These are phyloP conservation scores for Cutaneotrichosporon cavernicola DNA, from an alignment of 1,284 basidiomycete species.

Conservation along the genomic window DNA sequence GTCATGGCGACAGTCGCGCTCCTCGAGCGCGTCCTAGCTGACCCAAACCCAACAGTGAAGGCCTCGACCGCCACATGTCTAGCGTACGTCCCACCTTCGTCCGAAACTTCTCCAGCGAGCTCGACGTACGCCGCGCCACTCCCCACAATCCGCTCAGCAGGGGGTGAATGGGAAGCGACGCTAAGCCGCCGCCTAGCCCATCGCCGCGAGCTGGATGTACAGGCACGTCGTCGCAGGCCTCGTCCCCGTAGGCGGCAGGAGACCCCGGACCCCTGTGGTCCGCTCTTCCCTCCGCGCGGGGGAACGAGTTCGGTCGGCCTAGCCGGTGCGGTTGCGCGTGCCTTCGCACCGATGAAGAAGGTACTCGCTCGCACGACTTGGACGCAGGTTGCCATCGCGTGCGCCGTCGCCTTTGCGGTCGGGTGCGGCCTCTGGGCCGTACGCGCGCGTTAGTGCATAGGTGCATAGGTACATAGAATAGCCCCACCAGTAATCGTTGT, in stretches of 20 bases:
- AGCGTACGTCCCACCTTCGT: slow-evolving; percentile 28
- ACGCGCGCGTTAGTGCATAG: slow-evolving; percentile 1
- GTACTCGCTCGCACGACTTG: slow-evolving; percentile 12
- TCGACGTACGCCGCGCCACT: slow-evolving; percentile 28
- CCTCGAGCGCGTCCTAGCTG: slow-evolving; percentile 18
- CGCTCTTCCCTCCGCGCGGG: slow-evolving; percentile 20
- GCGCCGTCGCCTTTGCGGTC: slow-evolving; percentile 26
- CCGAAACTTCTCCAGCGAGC: slow-evolving; percentile 24
- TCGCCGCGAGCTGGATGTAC: slow-evolving; percentile 31
- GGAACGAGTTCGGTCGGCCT: slow-evolving; percentile 13
- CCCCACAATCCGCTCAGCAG: slow-evolving; percentile 44
- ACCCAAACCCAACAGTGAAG: slow-evolving; percentile 7
- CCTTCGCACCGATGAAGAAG: slow-evolving; percentile 18
- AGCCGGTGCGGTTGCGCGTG: slow-evolving; percentile 14
- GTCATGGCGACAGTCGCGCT: slow-evolving; percentile 8
- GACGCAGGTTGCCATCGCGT: slow-evolving; percentile 23
- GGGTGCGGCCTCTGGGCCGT: slow-evolving; percentile 27
- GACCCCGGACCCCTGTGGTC: slow-evolving; percentile 3
- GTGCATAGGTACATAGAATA: not conserved
- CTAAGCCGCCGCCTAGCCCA: slow-evolving; percentile 43
- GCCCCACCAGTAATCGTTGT: not conserved
- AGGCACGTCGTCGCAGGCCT: slow-evolving; percentile 5
- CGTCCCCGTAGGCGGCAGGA: slow-evolving; percentile 5
- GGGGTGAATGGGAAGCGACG: slow-evolving; percentile 49
- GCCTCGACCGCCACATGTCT: slow-evolving; percentile 31